Evolutionary conservation across 805 yeast genomes (phyloP).

Genomic region (Citeromyces nyonsensis): DNA sequence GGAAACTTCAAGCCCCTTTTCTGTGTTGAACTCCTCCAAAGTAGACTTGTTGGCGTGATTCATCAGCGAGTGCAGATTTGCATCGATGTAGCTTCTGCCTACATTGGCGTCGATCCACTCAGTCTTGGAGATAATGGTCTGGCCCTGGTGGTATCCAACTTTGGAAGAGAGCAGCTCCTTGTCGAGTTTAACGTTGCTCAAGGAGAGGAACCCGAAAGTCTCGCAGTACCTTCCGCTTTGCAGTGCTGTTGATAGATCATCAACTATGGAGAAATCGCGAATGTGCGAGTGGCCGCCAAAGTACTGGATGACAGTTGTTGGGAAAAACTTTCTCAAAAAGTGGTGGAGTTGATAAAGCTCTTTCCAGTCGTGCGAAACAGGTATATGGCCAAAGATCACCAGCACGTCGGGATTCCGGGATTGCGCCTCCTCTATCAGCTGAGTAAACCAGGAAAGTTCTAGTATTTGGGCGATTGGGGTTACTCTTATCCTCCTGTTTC

Average conservation of each 20-base stretch:
- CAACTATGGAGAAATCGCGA: conserved; percentile 65
- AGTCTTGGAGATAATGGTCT: neutral
- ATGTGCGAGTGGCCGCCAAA: conserved; percentile 94
- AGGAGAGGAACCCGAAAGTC: conserved; percentile 78
- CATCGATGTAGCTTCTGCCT: conserved; percentile 67
- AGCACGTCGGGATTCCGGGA: conserved; percentile 39
- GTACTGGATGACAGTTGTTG: conserved; percentile 56
- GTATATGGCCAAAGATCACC: conserved; percentile 68
- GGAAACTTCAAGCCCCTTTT: conserved; percentile 33
- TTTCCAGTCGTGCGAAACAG: conserved; percentile 39
- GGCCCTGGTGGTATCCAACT: neutral
- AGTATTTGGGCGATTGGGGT: conserved; percentile 41
- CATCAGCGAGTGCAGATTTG: conserved; percentile 55
- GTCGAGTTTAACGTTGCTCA: conserved; percentile 17
- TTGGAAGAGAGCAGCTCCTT: conserved; percentile 3
- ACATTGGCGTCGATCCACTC: conserved; percentile 9
- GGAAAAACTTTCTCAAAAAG: conserved; percentile 39
- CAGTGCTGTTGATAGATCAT: conserved; percentile 53
- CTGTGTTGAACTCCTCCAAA: conserved; percentile 29
- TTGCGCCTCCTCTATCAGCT: conserved; percentile 18
- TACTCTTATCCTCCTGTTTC: conserved; percentile 47
- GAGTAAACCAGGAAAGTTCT: conserved; percentile 48
- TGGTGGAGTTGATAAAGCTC: conserved; percentile 33
- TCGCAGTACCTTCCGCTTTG: conserved; percentile 92
- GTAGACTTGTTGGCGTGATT: conserved; percentile 31